These are phyloP conservation scores for Eleusine coracana DNA, from an alignment of 176 grass and related monocot species.

Conservation along the genomic window DNA sequence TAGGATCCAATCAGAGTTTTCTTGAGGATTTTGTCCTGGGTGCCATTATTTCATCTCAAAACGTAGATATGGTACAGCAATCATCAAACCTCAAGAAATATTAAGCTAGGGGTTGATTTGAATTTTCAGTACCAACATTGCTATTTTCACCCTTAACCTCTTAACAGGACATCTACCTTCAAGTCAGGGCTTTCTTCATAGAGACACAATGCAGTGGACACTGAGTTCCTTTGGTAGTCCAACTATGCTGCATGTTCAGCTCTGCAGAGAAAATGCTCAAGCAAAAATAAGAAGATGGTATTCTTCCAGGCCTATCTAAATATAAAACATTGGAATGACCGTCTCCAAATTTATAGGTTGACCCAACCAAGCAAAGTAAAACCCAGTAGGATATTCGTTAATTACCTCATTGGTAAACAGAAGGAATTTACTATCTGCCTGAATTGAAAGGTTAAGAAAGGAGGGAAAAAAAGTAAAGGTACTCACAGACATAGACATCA, in stretches of 20 bases:
- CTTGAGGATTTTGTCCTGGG: neutral
- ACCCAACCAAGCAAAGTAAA: conserved; percentile 6
- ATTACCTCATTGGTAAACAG: neutral
- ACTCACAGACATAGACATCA: neutral
- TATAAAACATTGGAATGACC: neutral
- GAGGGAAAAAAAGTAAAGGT: neutral
- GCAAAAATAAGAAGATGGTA: conserved; percentile 8
- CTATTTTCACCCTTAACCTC: neutral
- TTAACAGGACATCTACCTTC: conserved; percentile 1
- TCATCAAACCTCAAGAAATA: conserved; percentile 1
- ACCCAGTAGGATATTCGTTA: neutral
- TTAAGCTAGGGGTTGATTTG: neutral
- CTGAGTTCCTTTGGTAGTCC: neutral
- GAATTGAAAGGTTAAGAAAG: neutral
- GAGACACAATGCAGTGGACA: neutral
- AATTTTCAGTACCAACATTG: conserved; percentile 3
- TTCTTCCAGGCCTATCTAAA: neutral
- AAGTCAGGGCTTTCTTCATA: conserved; percentile 8
- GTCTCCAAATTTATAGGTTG: neutral
- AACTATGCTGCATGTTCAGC: neutral
- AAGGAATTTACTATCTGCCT: neutral
- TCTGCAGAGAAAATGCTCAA: neutral
- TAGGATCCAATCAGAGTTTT: neutral
- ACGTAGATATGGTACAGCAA: neutral
- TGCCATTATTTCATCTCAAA: neutral